These are phyloP conservation scores for Roridomyces roridus DNA, from an alignment of 768 basidiomycete genomes.

Conservation along the genomic window DNA sequence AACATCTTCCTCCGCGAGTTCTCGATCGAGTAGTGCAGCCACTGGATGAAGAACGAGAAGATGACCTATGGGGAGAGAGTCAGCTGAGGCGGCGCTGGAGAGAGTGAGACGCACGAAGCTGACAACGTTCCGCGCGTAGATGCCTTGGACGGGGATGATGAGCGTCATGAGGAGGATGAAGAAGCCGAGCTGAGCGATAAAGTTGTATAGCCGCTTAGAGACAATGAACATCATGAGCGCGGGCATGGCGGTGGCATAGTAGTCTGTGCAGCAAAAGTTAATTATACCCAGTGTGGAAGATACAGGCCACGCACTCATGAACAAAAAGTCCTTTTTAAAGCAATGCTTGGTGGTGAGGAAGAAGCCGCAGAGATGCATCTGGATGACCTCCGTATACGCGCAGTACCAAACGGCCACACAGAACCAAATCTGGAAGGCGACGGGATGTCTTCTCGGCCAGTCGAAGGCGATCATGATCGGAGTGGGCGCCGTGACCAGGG, in stretches of 20 bases:
- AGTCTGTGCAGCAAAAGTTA: slow-evolving; percentile 17
- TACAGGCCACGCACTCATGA: slow-evolving; percentile 19
- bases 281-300: neutral
- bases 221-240: slow-evolving; percentile 31
- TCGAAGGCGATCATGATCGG: slow-evolving; percentile 37
- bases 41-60: slow-evolving; percentile 30
- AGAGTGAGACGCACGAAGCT: slow-evolving; percentile 36
- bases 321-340: slow-evolving; percentile 31
- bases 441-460: slow-evolving; percentile 29
- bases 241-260: slow-evolving; percentile 31
- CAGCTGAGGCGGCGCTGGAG: slow-evolving; percentile 30
- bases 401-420: slow-evolving; percentile 30
- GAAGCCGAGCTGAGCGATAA: slow-evolving; percentile 22
- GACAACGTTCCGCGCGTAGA: slow-evolving; percentile 30
- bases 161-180: slow-evolving; percentile 27
- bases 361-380: slow-evolving; percentile 21
- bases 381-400: slow-evolving; percentile 22
- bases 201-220: slow-evolving; percentile 30
- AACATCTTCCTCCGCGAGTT: slow-evolving; percentile 44
- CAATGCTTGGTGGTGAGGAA: slow-evolving; percentile 13
- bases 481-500: slow-evolving; percentile 25
- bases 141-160: slow-evolving; percentile 29
- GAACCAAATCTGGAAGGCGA: slow-evolving; percentile 35
- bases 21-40: slow-evolving; percentile 33
- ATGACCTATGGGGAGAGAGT: slow-evolving; percentile 11